Conservation (phyloP, 1,139 yeast species). For the Debaryomyces subglobosus region DNA sequence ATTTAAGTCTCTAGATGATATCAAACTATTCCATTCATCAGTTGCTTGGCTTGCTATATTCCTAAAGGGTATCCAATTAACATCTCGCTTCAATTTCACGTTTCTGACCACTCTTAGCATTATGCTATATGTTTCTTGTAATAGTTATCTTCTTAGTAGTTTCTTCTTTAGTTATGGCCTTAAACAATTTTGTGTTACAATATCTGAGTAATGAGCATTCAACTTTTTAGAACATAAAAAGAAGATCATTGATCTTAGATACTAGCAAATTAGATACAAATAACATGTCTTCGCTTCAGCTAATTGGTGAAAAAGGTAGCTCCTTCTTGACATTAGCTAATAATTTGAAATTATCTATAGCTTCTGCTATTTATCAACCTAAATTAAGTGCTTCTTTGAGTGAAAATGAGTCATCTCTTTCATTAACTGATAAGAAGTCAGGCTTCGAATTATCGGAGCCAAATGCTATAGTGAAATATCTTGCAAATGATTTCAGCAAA, state of each 20-base stretch:
- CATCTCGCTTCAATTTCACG: neutral
- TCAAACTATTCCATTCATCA: conserved; percentile 10
- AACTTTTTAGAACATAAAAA: neutral
- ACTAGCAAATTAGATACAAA: neutral
- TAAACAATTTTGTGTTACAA: conserved; percentile 10
- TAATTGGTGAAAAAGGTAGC: conserved; percentile 48
- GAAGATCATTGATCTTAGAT: neutral
- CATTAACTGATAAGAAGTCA: conserved; percentile 35
- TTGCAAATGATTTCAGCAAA: conserved; percentile 50
- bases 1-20: neutral
- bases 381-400: conserved; percentile 29
- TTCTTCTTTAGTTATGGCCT: neutral
- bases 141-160: neutral
- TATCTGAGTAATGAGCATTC: neutral
- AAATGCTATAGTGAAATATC: conserved; percentile 79
- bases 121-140: neutral
- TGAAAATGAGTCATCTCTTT: conserved; percentile 38
- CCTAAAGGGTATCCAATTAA: neutral
- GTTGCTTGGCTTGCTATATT: neutral
- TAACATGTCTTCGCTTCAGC: conserved; percentile 25
- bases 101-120: neutral
- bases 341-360: conserved; percentile 65
- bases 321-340: conserved; percentile 47
- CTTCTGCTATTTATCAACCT: conserved; percentile 43
- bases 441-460: conserved; percentile 68